Base-by-base conservation (phyloP, 2,329 filamentous ascomycete genomes). In the Coleophoma cylindrospora region DNA sequence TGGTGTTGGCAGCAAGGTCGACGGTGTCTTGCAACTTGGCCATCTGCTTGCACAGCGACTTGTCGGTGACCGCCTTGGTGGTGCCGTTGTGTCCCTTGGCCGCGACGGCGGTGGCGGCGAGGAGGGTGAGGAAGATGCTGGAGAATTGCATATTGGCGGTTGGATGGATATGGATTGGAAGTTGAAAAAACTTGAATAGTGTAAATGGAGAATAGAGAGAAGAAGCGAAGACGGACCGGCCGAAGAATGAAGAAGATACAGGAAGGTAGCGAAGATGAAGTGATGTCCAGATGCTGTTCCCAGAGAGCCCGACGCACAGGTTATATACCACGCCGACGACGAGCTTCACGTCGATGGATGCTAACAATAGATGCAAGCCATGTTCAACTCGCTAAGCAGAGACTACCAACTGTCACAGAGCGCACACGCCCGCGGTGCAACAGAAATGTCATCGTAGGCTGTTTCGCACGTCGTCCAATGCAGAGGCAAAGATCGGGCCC, bases 1-100 rank as follows among this genome's bases (percentile, higher is more conserved):
- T 71, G 7, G 60, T 52, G 60, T 73, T 71, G 57, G 55, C 52
- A 17, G 67, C 68, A 4, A 70, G 55, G 38, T 61, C 55, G 48
- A 68, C 55, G 34, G 66, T 40, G 37, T 57, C 43, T 52, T 59
- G 65, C 5, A 69, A 57, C 49, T 57, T 57, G 41, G 56, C 46
- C 45, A 71, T 61, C 44, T 64, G 51, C 44, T 58, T 59, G 61
- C 69, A 71, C 50, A 66, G 61, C 21, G 59, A 56, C 56, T 62
- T 59, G 47, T 62, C 58, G 40, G 53, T 61, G 46, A 57, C 49
- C 9, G 60, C 62, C 48, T 61, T 65, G 54, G 56, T 65, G 40
- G 46, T 54, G 9, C 27, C 27, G 27, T 27, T 27, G 46, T 59
- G 47, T 47, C 59, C 62, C 53, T 64, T 61, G 51, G 68, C 68